Base-by-base conservation (phyloP, 345 rosid genomes). In the Hibiscus tridactylites region DNA sequence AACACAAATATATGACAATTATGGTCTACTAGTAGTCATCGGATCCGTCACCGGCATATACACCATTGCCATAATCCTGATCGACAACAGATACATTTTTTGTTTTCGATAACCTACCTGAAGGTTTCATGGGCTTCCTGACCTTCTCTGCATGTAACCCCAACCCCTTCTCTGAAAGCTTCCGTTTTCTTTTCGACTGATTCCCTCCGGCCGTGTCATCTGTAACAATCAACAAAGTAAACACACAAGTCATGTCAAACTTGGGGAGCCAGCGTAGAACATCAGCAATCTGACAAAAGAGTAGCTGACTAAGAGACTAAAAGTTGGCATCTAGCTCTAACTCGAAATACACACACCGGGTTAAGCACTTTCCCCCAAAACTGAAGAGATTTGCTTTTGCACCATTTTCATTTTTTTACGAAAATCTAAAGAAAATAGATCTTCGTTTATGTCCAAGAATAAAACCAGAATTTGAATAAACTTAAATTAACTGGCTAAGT, bases 81-180 rank as follows among this genome's bases (percentile, higher is more conserved):
- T 86, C 95, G 72, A 78, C 74, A 50, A 76, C 77, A 73, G 82
- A 72, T 88, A 85, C 87, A 78, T 47, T 71, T 81, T 81, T 90
- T 53, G 71, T 71, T 86, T 87, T 90, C 60, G 86, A 83, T 77
- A 76, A 69, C 82, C 84, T 84, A 79, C 88, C 79, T 37, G 91
- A 81, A 57, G 91, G 9, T 81, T 76, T 80, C 76, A 78, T 54
- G 7, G 96, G 97, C 75, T 87, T 92, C 82, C 82, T 84, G 49
- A 85, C 92, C 86, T 88, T 92, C 87, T 88, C 96, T 28, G 94
- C 99, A 79, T 90, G 99, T 84, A 90, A 79, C 79, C 84, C 97
- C 81, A 95, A 77, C 75, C 94, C 97, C 83, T 95, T 95, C 85
- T 92, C 97, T 6, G 99, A 95, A 71, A 97, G 99, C 80, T 73